Percentiles rank a stretch among this genome's conserved stretches.
Conservation (phyloP, 2,329 filamentous ascomycete species). For the Parasarocladium wereldwijsianum region DNA sequence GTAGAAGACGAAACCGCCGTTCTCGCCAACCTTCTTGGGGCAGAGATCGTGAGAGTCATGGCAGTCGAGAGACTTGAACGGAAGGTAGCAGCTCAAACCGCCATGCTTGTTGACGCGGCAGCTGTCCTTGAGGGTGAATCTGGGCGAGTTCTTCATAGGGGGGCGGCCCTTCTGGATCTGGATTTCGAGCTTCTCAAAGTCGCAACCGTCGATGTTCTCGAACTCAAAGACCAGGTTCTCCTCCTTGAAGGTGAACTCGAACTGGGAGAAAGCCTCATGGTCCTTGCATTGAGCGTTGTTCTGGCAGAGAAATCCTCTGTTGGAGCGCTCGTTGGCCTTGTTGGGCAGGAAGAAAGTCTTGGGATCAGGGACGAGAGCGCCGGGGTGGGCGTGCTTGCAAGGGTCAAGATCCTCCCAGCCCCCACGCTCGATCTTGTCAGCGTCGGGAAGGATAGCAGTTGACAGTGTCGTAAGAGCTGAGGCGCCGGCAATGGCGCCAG, state of each 20-base stretch:
- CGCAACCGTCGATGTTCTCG: constrained; percentile 2
- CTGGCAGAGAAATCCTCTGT: constrained; percentile 5
- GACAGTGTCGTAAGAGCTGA: not conserved
- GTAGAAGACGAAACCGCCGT: constrained; percentile 3
- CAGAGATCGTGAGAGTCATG: not conserved
- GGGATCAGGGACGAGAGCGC: constrained; percentile 3
- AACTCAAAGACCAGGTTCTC: constrained; percentile 7
- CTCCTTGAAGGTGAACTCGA: constrained; percentile 5
- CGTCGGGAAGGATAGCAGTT: not conserved
- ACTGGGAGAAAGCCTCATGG: constrained; percentile 1
- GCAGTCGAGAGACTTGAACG: not conserved
- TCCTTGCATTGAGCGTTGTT: constrained; percentile 3
- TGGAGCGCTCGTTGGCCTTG: not conserved
- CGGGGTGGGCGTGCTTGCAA: constrained; percentile 1
- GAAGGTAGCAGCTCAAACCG: constrained; percentile 2
- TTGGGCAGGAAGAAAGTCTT: constrained; percentile 5
- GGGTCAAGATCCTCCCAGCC: not conserved
- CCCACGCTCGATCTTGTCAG: constrained; percentile 1
- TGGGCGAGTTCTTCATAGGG: constrained; percentile 2
- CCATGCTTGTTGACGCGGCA: not conserved
- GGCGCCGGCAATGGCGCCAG: not conserved
- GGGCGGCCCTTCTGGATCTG: constrained; percentile 1
- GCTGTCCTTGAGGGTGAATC: constrained; percentile 2
- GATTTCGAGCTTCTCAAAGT: constrained; percentile 6
- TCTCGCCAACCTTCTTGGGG: not conserved